phyloP scores from a whole-genome alignment of 768 basidiomycete species.

The Boletus reticuloceps region DNA sequence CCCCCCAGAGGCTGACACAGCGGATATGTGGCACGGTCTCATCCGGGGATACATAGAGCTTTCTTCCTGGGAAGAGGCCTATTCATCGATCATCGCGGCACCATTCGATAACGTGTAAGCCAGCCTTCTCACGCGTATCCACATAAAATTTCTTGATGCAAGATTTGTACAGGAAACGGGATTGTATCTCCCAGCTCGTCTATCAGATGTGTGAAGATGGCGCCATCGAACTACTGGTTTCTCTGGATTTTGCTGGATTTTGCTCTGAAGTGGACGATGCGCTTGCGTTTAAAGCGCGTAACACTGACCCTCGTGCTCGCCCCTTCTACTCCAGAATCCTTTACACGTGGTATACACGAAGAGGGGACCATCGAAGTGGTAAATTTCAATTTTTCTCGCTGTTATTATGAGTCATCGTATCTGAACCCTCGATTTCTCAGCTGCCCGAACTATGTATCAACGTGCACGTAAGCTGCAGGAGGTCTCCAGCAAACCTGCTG shows the following conservation, averaged over 20 bases:
- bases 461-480: slow-evolving; percentile 75
- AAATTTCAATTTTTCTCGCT: slow-evolving; percentile 30
- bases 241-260: slow-evolving; percentile 82
- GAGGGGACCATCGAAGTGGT: slow-evolving; percentile 93
- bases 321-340: slow-evolving; percentile 89
- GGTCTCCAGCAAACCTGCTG: slow-evolving; percentile 32
- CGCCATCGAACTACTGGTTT: slow-evolving; percentile 72
- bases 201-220: slow-evolving; percentile 92
- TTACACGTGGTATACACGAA: slow-evolving; percentile 89
- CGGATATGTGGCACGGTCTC: slow-evolving; percentile 75
- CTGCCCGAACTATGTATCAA: slow-evolving; percentile 91
- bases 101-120: slow-evolving; percentile 82
- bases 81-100: slow-evolving; percentile 67
- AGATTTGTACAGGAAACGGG: slow-evolving; percentile 60
- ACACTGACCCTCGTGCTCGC: slow-evolving; percentile 81
- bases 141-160: slow-evolving; percentile 1
- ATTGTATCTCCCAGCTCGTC: slow-evolving; percentile 78
- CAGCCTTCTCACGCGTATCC: slow-evolving; percentile 5
- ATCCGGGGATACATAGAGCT: slow-evolving; percentile 75
- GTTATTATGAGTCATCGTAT: slow-evolving; percentile 8
- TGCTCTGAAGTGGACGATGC: slow-evolving; percentile 85
- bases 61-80: slow-evolving; percentile 83
- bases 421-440: slow-evolving; percentile 44
- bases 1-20: slow-evolving; percentile 49
- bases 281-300: slow-evolving; percentile 89